Conservation (phyloP, 345 rosid genomes). For the Luvunga scandens region DNA sequence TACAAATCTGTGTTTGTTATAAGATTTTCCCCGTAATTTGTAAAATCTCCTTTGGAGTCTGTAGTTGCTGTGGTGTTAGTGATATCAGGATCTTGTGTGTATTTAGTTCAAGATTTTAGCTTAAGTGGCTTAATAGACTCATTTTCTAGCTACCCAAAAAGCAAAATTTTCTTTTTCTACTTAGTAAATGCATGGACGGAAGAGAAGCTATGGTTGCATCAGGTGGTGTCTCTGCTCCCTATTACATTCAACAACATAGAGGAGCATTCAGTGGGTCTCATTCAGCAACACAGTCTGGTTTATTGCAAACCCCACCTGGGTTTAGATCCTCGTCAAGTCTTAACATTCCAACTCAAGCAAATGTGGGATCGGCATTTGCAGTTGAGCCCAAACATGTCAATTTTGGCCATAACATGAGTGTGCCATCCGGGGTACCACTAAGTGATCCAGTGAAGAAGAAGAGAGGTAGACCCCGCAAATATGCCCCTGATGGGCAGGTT, state of each 20-base stretch:
- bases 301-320: slow-evolving; percentile 53
- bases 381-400: slow-evolving; percentile 50
- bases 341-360: slow-evolving; percentile 45
- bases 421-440: slow-evolving; percentile 40
- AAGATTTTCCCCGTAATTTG: slow-evolving; percentile 15
- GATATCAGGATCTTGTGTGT: slow-evolving; percentile 3
- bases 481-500: slow-evolving; percentile 82
- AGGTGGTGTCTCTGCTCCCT: slow-evolving; percentile 64
- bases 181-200: slow-evolving; percentile 95
- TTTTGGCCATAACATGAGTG: slow-evolving; percentile 56
- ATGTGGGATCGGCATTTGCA: slow-evolving; percentile 49
- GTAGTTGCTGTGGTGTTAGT: background rate
- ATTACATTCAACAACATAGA: slow-evolving; percentile 76
- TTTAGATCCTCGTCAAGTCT: slow-evolving; percentile 56
- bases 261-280: slow-evolving; percentile 56
- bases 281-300: slow-evolving; percentile 49
- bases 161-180: background rate
- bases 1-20: slow-evolving; percentile 9
- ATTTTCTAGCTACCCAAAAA: slow-evolving; percentile 1
- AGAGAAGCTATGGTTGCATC: slow-evolving; percentile 90
- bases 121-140: slow-evolving; percentile 13
- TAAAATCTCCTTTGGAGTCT: slow-evolving; percentile 17
- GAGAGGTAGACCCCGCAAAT: slow-evolving; percentile 96
- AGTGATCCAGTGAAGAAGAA: slow-evolving; percentile 80
- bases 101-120: slow-evolving; percentile 2